Evolutionary conservation across 768 basidiomycete species (phyloP), one percentile per base, ranked within the genome.

Genomic region (Phanerodontia chrysosporium): DNA sequence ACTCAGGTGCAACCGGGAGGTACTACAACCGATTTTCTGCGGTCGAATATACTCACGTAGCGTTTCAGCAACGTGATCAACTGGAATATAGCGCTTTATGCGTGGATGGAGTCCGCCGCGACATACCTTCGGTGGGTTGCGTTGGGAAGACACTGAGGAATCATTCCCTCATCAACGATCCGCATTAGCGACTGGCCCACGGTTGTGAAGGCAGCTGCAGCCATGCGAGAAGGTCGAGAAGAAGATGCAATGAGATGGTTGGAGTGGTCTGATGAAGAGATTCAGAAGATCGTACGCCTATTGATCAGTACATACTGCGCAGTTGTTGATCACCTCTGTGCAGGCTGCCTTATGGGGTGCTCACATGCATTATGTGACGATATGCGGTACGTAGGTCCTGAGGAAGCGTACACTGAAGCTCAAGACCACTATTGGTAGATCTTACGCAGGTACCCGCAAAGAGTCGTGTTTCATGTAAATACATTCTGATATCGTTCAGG

Each of bases 21-120:
- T 54, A 46, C 1, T 56, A 44, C 27, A 18, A 6, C 18, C 16
- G 6, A 7, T 5, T 8, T 12, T 42, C 1, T 10, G 28, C 29
- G 2, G 12, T n/a, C 30, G 49, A 30, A 29, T 2, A 32, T 21
- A 16, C 49, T 51, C 13, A 48, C 25, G 29, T 32, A 8, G 12
- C 14, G 18, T 28, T 57, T 8, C n/a, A 61, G 56, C 27, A 16
- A 39, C 5, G n/a, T 21, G 10, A 58, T 61, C 13, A 42, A 61
- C 24, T 61, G 60, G 60, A 53, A 51, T 27, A 45, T 61, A 1
- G 35, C 25, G 1, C 52, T 61, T 14, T 61, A 58, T 44, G 46
- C 60, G 3, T 61, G 57, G 35, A 52, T 61, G 60, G 60, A 61
- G 27, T 58, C 56, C 9, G 60, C 60, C 27, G 60, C 60, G 1